phyloP scores from a whole-genome alignment of 2,329 filamentous ascomycete genomes.

The Sarocladium oryzae region DNA sequence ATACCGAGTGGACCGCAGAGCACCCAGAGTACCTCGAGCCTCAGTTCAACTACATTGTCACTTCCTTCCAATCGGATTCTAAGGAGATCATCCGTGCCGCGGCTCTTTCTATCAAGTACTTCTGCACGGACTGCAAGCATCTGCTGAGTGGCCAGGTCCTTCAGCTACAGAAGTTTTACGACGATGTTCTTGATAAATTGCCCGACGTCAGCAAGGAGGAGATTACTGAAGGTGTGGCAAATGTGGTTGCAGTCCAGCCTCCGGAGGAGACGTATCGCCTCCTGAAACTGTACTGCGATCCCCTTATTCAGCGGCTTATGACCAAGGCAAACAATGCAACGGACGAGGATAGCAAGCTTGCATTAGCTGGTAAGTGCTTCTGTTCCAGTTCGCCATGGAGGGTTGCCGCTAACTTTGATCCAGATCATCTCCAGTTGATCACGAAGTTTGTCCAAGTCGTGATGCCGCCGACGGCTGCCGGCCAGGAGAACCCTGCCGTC shows the following conservation, averaged over 20 bases:
- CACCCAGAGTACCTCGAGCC: constrained; percentile 88
- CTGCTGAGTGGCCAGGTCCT: constrained; percentile 76
- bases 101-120: constrained; percentile 91
- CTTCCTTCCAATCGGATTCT: constrained; percentile 81
- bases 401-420: not conserved
- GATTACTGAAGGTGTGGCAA: constrained; percentile 90
- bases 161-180: constrained; percentile 88
- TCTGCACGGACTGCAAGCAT: constrained; percentile 90
- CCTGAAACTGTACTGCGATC: constrained; percentile 89
- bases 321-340: constrained; percentile 77
- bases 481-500: constrained; percentile 79
- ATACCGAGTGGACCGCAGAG: constrained; percentile 95
- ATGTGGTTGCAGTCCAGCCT: constrained; percentile 82
- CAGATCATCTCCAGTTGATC: constrained; percentile 84
- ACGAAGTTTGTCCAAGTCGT: constrained; percentile 80
- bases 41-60: constrained; percentile 93
- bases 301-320: constrained; percentile 80
- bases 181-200: constrained; percentile 79
- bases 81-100: constrained; percentile 88
- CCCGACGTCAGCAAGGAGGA: constrained; percentile 88
- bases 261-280: constrained; percentile 72
- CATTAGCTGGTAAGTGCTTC: constrained; percentile 63
- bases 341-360: constrained; percentile 75
- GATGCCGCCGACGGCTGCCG: constrained; percentile 65
- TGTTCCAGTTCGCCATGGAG: not conserved